Conservation (phyloP, 2,329 filamentous ascomycete species). For the Neopestalotiopsis sp. region DNA sequence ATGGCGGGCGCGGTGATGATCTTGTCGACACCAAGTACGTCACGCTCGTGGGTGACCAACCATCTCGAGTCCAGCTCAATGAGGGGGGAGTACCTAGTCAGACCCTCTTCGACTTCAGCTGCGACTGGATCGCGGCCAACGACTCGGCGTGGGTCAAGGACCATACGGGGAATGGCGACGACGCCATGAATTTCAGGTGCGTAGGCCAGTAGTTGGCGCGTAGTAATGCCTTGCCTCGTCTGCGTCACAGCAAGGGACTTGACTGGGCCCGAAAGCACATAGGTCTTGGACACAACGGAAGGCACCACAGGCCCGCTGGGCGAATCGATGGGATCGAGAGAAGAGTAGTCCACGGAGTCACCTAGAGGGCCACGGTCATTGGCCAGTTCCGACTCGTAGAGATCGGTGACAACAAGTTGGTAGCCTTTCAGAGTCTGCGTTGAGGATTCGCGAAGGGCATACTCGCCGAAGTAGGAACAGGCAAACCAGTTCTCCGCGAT, state of each 20-base stretch:
- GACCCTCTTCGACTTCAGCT: conserved; percentile 81
- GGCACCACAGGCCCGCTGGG: conserved; percentile 66
- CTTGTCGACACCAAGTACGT: conserved; percentile 75
- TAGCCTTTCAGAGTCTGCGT: conserved; percentile 76
- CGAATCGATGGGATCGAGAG: conserved; percentile 67
- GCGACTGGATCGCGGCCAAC: conserved; percentile 82
- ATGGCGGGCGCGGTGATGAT: conserved; percentile 79
- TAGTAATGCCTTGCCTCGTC: conserved; percentile 90
- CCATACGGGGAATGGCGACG: conserved; percentile 75
- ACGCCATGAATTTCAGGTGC: conserved; percentile 76
- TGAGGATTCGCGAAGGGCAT: conserved; percentile 58
- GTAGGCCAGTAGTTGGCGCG: conserved; percentile 79
- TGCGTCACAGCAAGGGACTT: conserved; percentile 81
- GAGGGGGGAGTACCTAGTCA: conserved; percentile 75
- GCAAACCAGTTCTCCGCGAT: conserved; percentile 95
- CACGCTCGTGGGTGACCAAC: conserved; percentile 80
- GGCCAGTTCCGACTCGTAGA: conserved; percentile 83
- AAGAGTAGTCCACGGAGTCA: conserved; percentile 74
- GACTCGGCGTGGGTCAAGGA: conserved; percentile 86
- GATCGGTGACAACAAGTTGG: conserved; percentile 83
- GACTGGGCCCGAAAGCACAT: conserved; percentile 79
- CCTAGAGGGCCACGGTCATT: conserved; percentile 86
- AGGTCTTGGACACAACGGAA: conserved; percentile 79
- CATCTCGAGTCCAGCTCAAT: conserved; percentile 85
- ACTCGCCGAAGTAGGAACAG: conserved; percentile 77